Evolutionary conservation across 345 rosid genomes (phyloP).

Genomic region (Populus davidiana): DNA sequence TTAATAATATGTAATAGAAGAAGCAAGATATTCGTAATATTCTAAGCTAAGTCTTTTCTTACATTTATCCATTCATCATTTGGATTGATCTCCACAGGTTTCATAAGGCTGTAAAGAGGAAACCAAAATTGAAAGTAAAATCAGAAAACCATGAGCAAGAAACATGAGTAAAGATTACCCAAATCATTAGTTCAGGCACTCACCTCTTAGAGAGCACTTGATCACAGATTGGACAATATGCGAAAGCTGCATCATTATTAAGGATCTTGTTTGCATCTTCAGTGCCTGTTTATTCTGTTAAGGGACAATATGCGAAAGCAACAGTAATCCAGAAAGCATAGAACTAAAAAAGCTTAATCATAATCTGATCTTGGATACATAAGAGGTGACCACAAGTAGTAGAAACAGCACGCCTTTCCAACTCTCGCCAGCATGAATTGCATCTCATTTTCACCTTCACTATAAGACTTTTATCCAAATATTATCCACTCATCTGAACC

Average conservation of each 20-base stretch:
- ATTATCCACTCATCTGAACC: slow-evolving; percentile 5
- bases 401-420: slow-evolving; percentile 84
- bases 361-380: slow-evolving; percentile 53
- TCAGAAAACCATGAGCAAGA: neutral
- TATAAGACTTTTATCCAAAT: slow-evolving; percentile 19
- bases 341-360: slow-evolving; percentile 3
- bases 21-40: slow-evolving; percentile 10
- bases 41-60: slow-evolving; percentile 33
- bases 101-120: slow-evolving; percentile 61
- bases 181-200: neutral
- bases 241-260: slow-evolving; percentile 75
- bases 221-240: slow-evolving; percentile 94
- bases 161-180: neutral
- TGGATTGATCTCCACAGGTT: slow-evolving; percentile 87
- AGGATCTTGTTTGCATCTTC: slow-evolving; percentile 94
- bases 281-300: slow-evolving; percentile 57
- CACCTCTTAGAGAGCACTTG: slow-evolving; percentile 96
- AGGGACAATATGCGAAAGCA: slow-evolving; percentile 33
- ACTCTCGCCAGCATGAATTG: slow-evolving; percentile 94
- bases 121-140: slow-evolving; percentile 22
- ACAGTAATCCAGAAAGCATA: neutral
- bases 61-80: slow-evolving; percentile 96
- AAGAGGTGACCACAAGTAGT: slow-evolving; percentile 90
- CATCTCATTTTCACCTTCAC: slow-evolving; percentile 70
- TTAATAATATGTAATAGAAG: neutral